A percentile compares a stretch with the other conserved stretches of the same genome.
These are phyloP conservation scores for Calocera viscosa DNA, from an alignment of 768 basidiomycete genomes.

Conservation along the genomic window DNA sequence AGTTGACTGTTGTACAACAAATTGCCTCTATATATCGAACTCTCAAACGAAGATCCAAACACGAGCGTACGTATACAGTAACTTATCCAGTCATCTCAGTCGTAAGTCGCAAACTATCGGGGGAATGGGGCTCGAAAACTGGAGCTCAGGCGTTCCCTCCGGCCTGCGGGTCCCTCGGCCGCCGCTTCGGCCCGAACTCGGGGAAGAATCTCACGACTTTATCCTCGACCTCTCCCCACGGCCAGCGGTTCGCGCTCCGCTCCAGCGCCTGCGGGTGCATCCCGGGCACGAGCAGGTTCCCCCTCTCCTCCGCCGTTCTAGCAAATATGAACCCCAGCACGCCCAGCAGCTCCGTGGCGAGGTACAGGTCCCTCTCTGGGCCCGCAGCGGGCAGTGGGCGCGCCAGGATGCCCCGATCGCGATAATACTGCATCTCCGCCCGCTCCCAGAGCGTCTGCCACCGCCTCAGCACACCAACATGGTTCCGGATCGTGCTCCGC, in stretches of 20 bases:
- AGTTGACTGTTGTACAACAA: neutral
- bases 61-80: no score
- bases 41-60: neutral
- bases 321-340: slow-evolving; percentile 4
- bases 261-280: slow-evolving; percentile 5
- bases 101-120: no score
- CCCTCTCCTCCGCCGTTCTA: neutral
- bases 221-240: neutral
- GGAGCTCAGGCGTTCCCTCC: no score
- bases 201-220: neutral
- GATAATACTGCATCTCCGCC: slow-evolving; percentile 6
- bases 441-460: slow-evolving; percentile 3
- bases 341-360: slow-evolving; percentile 1
- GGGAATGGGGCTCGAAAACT: no score
- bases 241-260: neutral
- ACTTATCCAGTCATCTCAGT: no score
- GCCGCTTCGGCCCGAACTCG: slow-evolving; percentile 3
- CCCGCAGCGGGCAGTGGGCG: neutral
- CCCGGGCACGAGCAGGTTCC: neutral
- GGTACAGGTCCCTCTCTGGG: slow-evolving; percentile 1
- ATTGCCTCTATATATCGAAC: neutral
- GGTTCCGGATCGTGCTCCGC: slow-evolving; percentile 6
- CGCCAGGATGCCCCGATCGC: neutral
- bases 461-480: neutral
- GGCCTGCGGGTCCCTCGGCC: neutral